These are phyloP conservation scores for Athelia sp. DNA, from an alignment of 1,284 basidiomycete genomes.

Conservation along the genomic window DNA sequence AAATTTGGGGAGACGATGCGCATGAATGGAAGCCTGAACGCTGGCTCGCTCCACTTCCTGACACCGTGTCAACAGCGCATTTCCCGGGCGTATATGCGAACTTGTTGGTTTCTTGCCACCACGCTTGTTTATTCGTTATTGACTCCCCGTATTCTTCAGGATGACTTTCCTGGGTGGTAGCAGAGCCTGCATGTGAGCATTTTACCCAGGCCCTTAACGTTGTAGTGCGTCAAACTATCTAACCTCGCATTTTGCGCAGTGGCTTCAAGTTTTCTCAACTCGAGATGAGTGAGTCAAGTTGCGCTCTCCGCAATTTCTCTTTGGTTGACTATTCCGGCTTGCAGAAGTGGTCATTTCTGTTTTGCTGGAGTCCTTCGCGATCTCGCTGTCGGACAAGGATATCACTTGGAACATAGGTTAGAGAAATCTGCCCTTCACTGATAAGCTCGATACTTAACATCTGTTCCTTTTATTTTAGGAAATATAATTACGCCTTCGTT, in stretches of 20 bases:
- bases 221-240: not conserved
- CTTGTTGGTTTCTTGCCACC: conserved; percentile 11
- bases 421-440: too few relatives aligned
- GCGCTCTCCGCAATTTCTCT: not conserved
- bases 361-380: not conserved
- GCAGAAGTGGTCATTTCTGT: not conserved
- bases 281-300: conserved; percentile 26
- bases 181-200: conserved; percentile 26
- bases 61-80: conserved; percentile 16
- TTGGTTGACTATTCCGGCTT: not conserved
- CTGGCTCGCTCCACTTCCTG: conserved; percentile 10
- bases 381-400: not conserved
- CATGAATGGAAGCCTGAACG: conserved; percentile 14
- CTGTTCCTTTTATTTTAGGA: too few relatives aligned
- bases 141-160: too few relatives aligned
- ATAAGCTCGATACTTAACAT: too few relatives aligned
- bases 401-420: not conserved
- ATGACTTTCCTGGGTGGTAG: conserved; percentile 33
- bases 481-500: too few relatives aligned
- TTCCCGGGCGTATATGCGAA: conserved; percentile 30
- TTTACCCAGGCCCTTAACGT: not conserved
- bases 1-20: conserved; percentile 17
- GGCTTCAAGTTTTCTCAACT: conserved; percentile 30
- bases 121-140: too few relatives aligned
- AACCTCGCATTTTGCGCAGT: conserved; percentile 10